Base-by-base conservation (phyloP, 345 rosid species). In the Pistacia vera region DNA sequence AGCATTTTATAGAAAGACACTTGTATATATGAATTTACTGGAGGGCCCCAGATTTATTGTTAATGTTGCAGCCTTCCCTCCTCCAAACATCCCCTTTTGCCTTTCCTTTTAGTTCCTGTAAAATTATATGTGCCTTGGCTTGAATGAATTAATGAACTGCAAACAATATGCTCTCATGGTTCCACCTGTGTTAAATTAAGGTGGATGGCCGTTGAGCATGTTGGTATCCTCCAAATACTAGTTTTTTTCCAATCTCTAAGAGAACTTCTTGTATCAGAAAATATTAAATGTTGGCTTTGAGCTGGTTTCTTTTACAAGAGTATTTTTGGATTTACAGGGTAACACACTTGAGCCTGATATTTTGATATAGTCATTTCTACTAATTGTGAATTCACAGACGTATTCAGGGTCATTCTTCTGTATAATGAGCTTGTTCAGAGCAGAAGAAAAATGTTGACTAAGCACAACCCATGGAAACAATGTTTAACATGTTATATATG, bases 61-160 rank as follows among this genome's bases (percentile, higher is more conserved):
- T 35, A 56, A 69, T 76, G 63, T 75, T 16, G 38, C 63, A 11
- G 36, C 16, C 33, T 54, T 14, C 16, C 20, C 5, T 4, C 38
- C 4, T 44, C 58, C 20, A 59, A 3, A 20, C 18, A 25, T 4
- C 51, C 28, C 16, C 52, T 20, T 25, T 6, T 71, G 41, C 57
- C 12, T 8, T 22, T 70, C 46, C 46, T 41, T 64, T 20, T 63
- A 51, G 33, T 30, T 30, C 63, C 8, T 11, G 63, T 72, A 54
- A 51, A 52, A 72, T 72, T 35, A 55, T 78, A 41, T 3, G 0
- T 11, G 11, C 58, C 66, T 25, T 9, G 46, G 54, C 46, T 68
- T 36, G 52, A 60, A 17, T 46, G 75, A 66, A 59, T 77, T 33
- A 62, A 51, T 52, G 59, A 35, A 33, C 35, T 60, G 66, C 41